Base-by-base conservation (phyloP, 2,329 filamentous ascomycete genomes). In the Aureobasidium sp. region DNA sequence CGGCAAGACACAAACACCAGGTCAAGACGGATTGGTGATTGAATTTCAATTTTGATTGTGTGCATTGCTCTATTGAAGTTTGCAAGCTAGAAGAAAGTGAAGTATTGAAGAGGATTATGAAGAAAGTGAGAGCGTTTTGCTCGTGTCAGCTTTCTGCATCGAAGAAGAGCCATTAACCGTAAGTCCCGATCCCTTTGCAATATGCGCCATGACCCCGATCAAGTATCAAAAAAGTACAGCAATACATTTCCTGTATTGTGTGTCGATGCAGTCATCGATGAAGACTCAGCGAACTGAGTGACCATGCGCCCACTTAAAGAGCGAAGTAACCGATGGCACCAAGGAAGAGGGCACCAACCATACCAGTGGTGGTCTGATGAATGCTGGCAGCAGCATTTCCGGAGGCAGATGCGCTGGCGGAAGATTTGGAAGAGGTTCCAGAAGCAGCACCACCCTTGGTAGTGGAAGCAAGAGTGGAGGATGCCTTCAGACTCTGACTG, bases 311-410 rank as follows among this genome's bases (percentile, higher is more conserved):
- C 58, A 20, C 20, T 20, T 20, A 63, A 1, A 63, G 56, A 20
- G 53, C 61, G 34, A 62, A 34, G 51, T 62, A 62, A 39, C 48
- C 53, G 37, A 63, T 12, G 26, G 55, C 55, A 39, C 55, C 55
- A 20, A 63, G 41, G 26, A 60, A 50, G 32, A 42, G 47, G 34
- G 62, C 62, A 47, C 62, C 62, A 5, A 60, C 7, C 50, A 62
- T 47, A 27, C 37, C 47, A 37, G 39, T 36, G 48, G 44, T 55
- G 29, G 47, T 29, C 39, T 59, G 37, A 20, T 53, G 15, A 29
- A 53, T 23, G 41, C 53, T 46, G 26, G 53, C 47, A 27, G 62
- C 62, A 52, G 52, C 53, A 5, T 53, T 62, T 6, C 32, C 39
- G 37, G 55, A 55, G 10, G 53, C 37, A 36, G 55, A 55, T 20